Conservation (phyloP, 805 yeast species). For the Isabelozyma pseudorhagii region DNA sequence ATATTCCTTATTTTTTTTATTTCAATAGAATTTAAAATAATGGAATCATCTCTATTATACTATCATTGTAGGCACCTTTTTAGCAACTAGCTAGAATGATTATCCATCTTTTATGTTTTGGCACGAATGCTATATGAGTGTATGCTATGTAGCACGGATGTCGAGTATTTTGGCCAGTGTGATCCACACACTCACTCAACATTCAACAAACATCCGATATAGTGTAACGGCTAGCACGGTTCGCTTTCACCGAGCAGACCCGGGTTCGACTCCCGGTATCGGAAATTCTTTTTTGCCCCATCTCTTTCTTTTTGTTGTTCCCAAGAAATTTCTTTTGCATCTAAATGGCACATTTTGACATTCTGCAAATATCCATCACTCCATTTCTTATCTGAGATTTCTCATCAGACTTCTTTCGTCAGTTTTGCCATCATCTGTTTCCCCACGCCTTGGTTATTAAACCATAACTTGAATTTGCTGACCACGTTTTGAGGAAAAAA, state of each 20-base stretch:
- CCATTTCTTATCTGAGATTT: not conserved
- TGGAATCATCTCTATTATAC: no score
- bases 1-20: no score
- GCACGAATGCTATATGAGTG: no score
- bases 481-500: not conserved
- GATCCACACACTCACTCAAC: no score
- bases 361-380: not conserved
- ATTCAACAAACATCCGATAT: slow-evolving; percentile 31
- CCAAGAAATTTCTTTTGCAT: not conserved
- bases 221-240: slow-evolving; percentile 55
- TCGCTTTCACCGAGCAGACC: slow-evolving; percentile 54
- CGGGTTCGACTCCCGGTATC: slow-evolving; percentile 89
- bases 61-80: no score
- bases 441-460: no score
- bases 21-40: no score
- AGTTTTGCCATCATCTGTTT: not conserved
- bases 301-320: not conserved
- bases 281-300: slow-evolving; percentile 36
- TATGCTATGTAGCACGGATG: no score
- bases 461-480: not conserved
- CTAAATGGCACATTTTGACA: not conserved
- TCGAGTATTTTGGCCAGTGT: no score
- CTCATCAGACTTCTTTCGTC: not conserved
- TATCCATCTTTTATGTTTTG: no score
- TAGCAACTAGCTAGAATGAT: no score